Percentiles rank a stretch among this genome's conserved stretches.
Conservation (phyloP, 1,284 basidiomycete genomes). For the Xerocomus nothofagi region DNA sequence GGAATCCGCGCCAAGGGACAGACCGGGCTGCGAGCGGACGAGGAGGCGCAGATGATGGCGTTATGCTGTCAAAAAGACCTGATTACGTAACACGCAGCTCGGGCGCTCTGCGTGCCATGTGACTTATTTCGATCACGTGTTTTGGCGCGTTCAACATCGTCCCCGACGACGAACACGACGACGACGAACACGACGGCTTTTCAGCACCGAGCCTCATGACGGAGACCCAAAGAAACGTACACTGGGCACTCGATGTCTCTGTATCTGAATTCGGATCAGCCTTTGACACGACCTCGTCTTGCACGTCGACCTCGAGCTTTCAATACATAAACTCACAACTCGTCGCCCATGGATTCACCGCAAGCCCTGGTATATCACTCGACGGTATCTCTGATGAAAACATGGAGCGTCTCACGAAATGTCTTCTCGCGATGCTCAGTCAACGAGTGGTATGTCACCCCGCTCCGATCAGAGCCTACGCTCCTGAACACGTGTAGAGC, state of each 20-base stretch:
- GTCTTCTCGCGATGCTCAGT: constrained; percentile 75
- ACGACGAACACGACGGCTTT: constrained; percentile 1
- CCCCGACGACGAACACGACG: constrained; percentile 14
- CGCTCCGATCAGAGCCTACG: background rate
- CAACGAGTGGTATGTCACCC: constrained; percentile 69
- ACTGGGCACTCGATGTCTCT: constrained; percentile 45
- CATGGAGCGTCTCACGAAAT: constrained; percentile 69
- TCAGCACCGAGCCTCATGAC: constrained; percentile 28
- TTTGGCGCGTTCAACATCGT: constrained; percentile 28
- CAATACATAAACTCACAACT: constrained; percentile 33
- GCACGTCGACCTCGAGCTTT: constrained; percentile 51
- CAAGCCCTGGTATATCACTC: constrained; percentile 56
- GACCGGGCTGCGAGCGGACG: constrained; percentile 16
- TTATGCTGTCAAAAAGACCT: background rate
- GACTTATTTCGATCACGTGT: constrained; percentile 32
- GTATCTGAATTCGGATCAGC: constrained; percentile 44
- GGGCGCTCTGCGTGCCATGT: constrained; percentile 16
- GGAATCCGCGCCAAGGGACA: constrained; percentile 10
- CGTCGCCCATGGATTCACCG: constrained; percentile 65
- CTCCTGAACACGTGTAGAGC: constrained; percentile 46
- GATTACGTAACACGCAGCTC: constrained; percentile 35
- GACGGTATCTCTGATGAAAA: constrained; percentile 50
- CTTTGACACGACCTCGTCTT: constrained; percentile 42
- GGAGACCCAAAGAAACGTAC: constrained; percentile 45
- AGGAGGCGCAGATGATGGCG: constrained; percentile 3